Base-by-base conservation (phyloP, 1,139 yeast species). In the Yarrowia galli region DNA sequence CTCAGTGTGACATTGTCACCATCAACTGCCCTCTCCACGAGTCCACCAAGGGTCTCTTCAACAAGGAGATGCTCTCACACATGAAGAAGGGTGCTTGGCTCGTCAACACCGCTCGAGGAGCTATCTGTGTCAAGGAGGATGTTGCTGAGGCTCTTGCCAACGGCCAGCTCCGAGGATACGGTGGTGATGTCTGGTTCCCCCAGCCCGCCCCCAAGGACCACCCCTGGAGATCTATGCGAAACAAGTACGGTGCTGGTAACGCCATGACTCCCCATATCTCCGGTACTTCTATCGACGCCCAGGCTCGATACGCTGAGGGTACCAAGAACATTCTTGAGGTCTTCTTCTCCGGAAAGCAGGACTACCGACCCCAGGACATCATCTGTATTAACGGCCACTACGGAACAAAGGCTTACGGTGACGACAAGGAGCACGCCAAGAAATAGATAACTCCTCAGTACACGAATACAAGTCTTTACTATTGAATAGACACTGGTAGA, bases 81-180 rank as follows among this genome's bases (percentile, higher is more conserved):
- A 46, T 46, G 51, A 46, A 46, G 51, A 46, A 46, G 51, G 51
- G 51, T n/a, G 51, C 51, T 8, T 46, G 51, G 51, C 51, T 46
- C 20, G 51, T 46, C 35, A 45, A 45, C 49, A 45, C 49, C 49
- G 49, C 49, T 45, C 49, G 49, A 45, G 49, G 49, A 45, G 49
- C 51, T 25, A 46, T 46, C 51, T 46, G 51, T 25, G 51, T 46
- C 35, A 46, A 46, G 36, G 51, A 46, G 35, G 51, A 46, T 9
- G 35, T 46, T 9, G 51, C 51, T 8, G 51, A 46, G 51, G 51
- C 51, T 46, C 51, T 46, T 25, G 51, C 32, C 35, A 46, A 25
- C 36, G 51, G 51, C n/a, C 51, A 46, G 51, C 51, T 46, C 15
- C 51, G 51, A 25, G 51, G 51, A 6, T 46, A 46, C 51, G 51